These are phyloP conservation scores for Fraxinus nigra DNA, from an alignment of 305 asterid species.

Conservation along the genomic window DNA sequence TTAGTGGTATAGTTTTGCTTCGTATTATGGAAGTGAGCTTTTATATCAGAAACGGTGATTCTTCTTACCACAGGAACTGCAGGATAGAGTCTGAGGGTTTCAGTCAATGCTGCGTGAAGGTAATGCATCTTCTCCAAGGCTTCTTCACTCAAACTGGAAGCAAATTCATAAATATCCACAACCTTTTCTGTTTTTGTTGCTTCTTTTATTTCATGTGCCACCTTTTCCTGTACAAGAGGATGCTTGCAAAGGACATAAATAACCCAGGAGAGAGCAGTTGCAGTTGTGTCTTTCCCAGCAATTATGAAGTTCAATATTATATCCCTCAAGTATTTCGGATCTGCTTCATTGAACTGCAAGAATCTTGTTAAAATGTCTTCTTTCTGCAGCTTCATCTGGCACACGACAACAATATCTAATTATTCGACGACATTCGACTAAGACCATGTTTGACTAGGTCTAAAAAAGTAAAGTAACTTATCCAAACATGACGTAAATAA, in stretches of 20 bases:
- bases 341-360: conserved; percentile 36
- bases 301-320: conserved; percentile 64
- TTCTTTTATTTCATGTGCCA: conserved; percentile 38
- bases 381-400: conserved; percentile 44
- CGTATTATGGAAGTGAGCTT: not conserved
- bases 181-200: conserved; percentile 14
- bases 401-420: not conserved
- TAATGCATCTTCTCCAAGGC: conserved; percentile 63
- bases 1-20: not conserved
- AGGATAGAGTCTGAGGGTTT: conserved; percentile 77
- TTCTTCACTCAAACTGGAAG: conserved; percentile 43
- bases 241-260: conserved; percentile 66
- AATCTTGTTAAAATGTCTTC: conserved; percentile 66
- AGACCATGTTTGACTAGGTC: not conserved
- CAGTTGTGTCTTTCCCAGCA: conserved; percentile 85
- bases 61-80: conserved; percentile 70
- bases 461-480: not conserved
- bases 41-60: not conserved
- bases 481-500: not conserved
- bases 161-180: conserved; percentile 30
- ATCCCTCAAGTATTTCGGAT: conserved; percentile 74
- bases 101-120: conserved; percentile 67
- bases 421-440: not conserved
- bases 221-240: conserved; percentile 52
- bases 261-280: conserved; percentile 72